These are phyloP conservation scores for Globisporangium abappressorium DNA, from an alignment of 352 stramenopile genomes.

Conservation along the genomic window DNA sequence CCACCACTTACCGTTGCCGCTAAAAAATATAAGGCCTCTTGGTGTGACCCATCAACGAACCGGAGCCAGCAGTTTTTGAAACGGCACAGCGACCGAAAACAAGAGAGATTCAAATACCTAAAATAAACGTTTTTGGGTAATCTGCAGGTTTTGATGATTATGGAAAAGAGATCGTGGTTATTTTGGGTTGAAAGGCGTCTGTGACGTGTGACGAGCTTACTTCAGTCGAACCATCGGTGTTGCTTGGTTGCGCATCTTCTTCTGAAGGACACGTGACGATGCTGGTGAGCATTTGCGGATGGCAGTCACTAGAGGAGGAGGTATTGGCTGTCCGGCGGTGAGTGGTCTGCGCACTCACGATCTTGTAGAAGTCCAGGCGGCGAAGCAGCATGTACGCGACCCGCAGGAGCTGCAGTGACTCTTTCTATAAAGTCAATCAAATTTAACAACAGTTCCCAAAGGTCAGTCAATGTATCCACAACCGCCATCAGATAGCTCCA, in stretches of 20 bases:
- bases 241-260: neutral
- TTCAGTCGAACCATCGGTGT: neutral
- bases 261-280: neutral
- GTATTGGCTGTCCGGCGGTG: neutral
- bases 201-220: conserved; percentile 6
- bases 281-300: neutral
- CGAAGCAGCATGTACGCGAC: conserved; percentile 24
- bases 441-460: too few relatives aligned
- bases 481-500: neutral
- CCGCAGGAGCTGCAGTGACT: conserved; percentile 19
- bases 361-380: conserved; percentile 17
- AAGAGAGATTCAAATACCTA: neutral
- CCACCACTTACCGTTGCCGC: neutral
- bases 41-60: neutral
- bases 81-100: neutral
- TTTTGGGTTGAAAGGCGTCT: conserved; percentile 2
- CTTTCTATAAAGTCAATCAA: conserved; percentile 12
- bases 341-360: conserved; percentile 7
- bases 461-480: neutral
- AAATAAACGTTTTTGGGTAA: neutral
- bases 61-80: conserved; percentile 16
- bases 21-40: conserved; percentile 5
- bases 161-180: neutral
- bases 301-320: conserved; percentile 1
- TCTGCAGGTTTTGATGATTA: neutral